Evolutionary conservation across 345 rosid genomes (phyloP).

Genomic region (Eucalyptus globulus): DNA sequence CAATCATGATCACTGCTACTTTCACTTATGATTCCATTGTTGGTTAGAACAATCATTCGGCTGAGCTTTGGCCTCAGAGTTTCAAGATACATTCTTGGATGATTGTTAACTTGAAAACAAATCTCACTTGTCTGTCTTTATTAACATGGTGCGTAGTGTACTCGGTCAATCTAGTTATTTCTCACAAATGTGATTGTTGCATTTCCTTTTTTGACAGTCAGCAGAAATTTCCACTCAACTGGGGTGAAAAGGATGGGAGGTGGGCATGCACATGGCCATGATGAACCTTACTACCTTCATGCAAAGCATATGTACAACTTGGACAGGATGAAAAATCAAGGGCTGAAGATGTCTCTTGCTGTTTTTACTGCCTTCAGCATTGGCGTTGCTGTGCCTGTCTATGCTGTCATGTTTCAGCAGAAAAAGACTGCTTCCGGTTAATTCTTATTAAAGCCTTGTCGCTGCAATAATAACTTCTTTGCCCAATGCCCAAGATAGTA

Average conservation of each 20-base stretch:
- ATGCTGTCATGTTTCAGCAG: slow-evolving; percentile 94
- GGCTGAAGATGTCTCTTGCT: slow-evolving; percentile 68
- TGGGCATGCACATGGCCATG: slow-evolving; percentile 52
- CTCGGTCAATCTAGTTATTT: neutral
- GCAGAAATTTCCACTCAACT: slow-evolving; percentile 43
- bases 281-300: slow-evolving; percentile 73
- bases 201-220: slow-evolving; percentile 6
- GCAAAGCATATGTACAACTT: slow-evolving; percentile 98
- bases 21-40: neutral
- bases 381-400: slow-evolving; percentile 76
- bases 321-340: slow-evolving; percentile 84
- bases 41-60: neutral
- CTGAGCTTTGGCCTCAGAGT: neutral
- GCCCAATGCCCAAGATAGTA: neutral
- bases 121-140: neutral
- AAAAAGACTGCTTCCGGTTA: slow-evolving; percentile 71
- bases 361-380: slow-evolving; percentile 88
- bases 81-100: neutral
- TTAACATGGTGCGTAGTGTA: neutral
- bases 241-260: slow-evolving; percentile 78
- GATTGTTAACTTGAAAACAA: neutral
- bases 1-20: neutral
- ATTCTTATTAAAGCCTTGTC: neutral
- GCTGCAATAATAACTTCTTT: neutral
- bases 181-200: neutral